phyloP scores from a whole-genome alignment of 768 basidiomycete species.

The Suillus placidus region DNA sequence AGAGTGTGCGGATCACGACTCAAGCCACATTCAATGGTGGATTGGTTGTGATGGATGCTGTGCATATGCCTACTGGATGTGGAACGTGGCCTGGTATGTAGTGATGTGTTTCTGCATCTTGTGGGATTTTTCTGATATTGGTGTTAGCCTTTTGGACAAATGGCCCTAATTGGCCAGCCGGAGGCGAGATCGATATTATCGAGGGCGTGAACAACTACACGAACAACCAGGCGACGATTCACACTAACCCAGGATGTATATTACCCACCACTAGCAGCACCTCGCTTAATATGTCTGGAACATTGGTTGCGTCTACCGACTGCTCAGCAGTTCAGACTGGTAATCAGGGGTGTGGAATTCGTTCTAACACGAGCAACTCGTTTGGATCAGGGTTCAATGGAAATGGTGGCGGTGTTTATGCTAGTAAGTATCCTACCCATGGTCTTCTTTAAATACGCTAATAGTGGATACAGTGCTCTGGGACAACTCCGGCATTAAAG shows the following conservation, averaged over 20 bases:
- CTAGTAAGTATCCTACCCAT: slow-evolving; percentile 57
- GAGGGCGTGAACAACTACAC: slow-evolving; percentile 85
- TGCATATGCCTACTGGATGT: slow-evolving; percentile 90
- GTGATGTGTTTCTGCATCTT: neutral
- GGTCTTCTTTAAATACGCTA: slow-evolving; percentile 18
- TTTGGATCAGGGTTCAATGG: slow-evolving; percentile 88
- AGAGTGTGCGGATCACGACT: slow-evolving; percentile 79
- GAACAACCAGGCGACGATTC: slow-evolving; percentile 80
- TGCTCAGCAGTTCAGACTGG: slow-evolving; percentile 70
- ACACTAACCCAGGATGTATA: slow-evolving; percentile 72
- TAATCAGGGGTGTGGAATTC: slow-evolving; percentile 83
- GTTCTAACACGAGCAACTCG: slow-evolving; percentile 57
- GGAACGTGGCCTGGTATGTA: slow-evolving; percentile 73
- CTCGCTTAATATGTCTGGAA: slow-evolving; percentile 59
- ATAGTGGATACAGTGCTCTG: slow-evolving; percentile 59
- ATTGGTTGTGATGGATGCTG: slow-evolving; percentile 79
- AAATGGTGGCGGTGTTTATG: slow-evolving; percentile 87
- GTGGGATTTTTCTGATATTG: neutral
- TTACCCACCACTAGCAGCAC: slow-evolving; percentile 52
- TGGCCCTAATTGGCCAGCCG: slow-evolving; percentile 47
- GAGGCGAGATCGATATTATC: slow-evolving; percentile 82
- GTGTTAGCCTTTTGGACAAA: slow-evolving; percentile 50
- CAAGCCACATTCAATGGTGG: slow-evolving; percentile 60
- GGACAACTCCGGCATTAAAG: slow-evolving; percentile 71
- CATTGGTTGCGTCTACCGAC: slow-evolving; percentile 68